phyloP scores from a whole-genome alignment of 805 yeast species.

The Zygosaccharomyces gambellarensis region DNA sequence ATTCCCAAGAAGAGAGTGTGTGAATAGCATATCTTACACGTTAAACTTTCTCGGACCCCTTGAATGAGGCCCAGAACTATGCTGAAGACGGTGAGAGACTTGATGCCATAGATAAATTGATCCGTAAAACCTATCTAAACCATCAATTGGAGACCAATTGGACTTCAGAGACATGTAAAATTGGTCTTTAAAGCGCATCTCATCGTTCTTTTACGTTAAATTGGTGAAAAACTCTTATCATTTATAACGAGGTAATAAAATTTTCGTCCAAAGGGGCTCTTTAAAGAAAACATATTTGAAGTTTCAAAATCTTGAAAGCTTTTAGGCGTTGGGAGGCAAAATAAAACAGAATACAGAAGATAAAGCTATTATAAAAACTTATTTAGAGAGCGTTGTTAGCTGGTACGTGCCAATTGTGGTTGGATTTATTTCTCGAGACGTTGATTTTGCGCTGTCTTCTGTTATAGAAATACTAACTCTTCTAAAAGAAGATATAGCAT shows the following conservation, averaged over 20 bases:
- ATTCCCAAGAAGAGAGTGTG: background rate
- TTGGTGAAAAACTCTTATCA: conserved; percentile 1
- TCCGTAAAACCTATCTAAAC: background rate
- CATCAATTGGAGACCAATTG: background rate
- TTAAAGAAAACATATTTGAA: background rate
- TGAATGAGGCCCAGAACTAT: background rate
- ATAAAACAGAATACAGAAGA: background rate
- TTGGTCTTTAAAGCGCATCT: background rate
- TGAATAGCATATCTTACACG: background rate
- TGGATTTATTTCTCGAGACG: background rate
- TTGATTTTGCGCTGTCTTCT: background rate
- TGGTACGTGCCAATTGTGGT: conserved; percentile 11
- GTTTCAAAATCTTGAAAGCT: background rate
- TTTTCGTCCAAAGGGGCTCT: conserved; percentile 6
- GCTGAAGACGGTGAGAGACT: background rate
- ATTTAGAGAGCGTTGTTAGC: conserved; percentile 6
- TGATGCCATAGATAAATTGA: background rate
- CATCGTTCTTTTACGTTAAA: background rate
- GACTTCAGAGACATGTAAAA: background rate
- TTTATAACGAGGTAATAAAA: conserved; percentile 8
- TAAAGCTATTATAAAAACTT: background rate
- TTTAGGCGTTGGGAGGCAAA: background rate
- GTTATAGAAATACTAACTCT: background rate
- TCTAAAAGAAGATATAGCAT: background rate
- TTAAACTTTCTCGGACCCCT: background rate